phyloP scores from a whole-genome alignment of 2,329 filamentous ascomycete genomes.

The Aspergillus sp. region DNA sequence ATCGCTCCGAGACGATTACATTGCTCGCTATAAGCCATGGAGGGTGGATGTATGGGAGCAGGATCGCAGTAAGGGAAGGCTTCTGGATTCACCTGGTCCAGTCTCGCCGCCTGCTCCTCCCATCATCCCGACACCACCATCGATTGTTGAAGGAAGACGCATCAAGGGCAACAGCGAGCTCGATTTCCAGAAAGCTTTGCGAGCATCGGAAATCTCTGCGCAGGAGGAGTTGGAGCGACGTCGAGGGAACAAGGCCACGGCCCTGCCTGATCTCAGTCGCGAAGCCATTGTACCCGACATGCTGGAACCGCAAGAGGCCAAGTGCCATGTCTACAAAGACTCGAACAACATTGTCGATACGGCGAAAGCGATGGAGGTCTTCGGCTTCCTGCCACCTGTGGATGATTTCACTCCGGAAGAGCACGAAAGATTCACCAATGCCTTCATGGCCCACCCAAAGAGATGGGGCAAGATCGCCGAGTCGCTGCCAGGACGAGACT shows the following conservation, averaged over 20 bases:
- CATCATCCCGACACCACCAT: conserved; percentile 17
- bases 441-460: conserved; percentile 41
- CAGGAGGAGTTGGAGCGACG: conserved; percentile 39
- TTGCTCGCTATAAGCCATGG: conserved; percentile 37
- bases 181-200: conserved; percentile 40
- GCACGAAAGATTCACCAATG: conserved; percentile 37
- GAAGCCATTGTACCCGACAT: conserved; percentile 42
- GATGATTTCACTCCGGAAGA: conserved; percentile 42
- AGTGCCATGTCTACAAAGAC: conserved; percentile 36
- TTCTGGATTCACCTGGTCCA: conserved; percentile 27
- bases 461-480: conserved; percentile 45
- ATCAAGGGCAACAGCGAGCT: conserved; percentile 42
- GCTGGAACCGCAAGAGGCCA: conserved; percentile 32
- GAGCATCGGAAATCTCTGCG: conserved; percentile 39
- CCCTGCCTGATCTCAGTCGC: conserved; percentile 34
- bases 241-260: conserved; percentile 34
- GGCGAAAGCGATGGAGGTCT: conserved; percentile 32
- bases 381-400: conserved; percentile 35
- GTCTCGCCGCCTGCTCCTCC: conserved; percentile 27
- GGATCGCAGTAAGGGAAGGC: conserved; percentile 33
- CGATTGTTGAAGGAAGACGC: conserved; percentile 30
- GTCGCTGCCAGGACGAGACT: conserved; percentile 36
- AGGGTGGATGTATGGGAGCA: conserved; percentile 33
- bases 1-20: conserved; percentile 31
- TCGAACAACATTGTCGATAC: conserved; percentile 36